Base-by-base conservation (phyloP, 2,329 filamentous ascomycete species). In the Diaporthe australafricana region DNA sequence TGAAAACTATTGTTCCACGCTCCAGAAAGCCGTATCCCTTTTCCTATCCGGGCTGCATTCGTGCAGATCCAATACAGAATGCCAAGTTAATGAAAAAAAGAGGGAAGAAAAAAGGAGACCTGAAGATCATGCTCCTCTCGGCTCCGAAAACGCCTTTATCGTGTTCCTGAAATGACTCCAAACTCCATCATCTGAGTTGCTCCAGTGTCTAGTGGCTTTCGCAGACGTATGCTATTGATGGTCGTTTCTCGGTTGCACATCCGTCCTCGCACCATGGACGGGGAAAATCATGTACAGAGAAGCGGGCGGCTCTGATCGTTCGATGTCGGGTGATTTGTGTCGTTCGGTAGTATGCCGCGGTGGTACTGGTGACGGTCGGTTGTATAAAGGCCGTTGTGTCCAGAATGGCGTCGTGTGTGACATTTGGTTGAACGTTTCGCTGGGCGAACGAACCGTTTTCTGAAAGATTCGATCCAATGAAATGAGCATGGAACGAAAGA, bases 141-240 rank as follows among this genome's bases (percentile, higher is more conserved):
- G 50, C 60, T 56, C 68, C 57, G 17, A 70, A 57, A 70, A 70
- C 68, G 68, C 68, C 68, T 42, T 32, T 70, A 67, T 45, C 68
- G 62, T 70, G 35, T 66, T 70, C 20, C 50, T 67, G 48, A 66
- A 66, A 65, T 3, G 48, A 70, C 68, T 38, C 68, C 68, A 56
- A 70, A 70, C 68, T 52, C 68, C 68, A 25, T 57, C 48, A 48
- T 53, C 48, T 65, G 60, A 56, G 60, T 66, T 30, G 47, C 45
- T 38, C 52, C 40, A n/a, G 57, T 66, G 60, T 70, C 68, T 70
- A 67, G 68, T 70, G 32, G 50, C 35, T 32, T 60, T 38, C n/a
- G 38, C 45, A 69, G 53, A 69, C 38, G 53, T 62, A 69, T 69
- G 40, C 53, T 57, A 50, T 5, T 30, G 53, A 40, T 20, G 25